Evolutionary conservation across 352 stramenopile genomes (phyloP).

Genomic region (Globisporangium ultimum): DNA sequence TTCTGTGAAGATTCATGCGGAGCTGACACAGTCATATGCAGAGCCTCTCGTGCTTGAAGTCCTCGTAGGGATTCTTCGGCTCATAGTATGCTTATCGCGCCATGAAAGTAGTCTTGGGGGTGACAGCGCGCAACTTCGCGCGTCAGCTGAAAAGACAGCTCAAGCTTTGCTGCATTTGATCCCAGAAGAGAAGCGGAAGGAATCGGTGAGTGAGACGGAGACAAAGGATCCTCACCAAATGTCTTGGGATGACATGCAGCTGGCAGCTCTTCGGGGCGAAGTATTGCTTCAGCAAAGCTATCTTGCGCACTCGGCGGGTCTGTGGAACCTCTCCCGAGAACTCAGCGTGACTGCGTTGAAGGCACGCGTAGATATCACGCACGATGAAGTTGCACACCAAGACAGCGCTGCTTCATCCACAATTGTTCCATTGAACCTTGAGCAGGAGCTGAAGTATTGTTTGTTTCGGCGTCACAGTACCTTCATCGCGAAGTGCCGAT

Average conservation of each 20-base stretch:
- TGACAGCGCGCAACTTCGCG: conserved; percentile 15
- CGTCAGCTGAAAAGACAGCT: conserved; percentile 30
- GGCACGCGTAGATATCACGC: conserved; percentile 10
- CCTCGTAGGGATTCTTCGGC: conserved; percentile 25
- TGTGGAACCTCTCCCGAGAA: conserved; percentile 28
- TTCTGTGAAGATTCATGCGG: conserved; percentile 14
- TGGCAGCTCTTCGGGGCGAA: conserved; percentile 19
- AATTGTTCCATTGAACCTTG: conserved; percentile 19
- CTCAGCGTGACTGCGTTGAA: conserved; percentile 22
- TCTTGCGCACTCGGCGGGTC: conserved; percentile 28
- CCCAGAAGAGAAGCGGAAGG: neutral
- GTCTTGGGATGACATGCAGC: conserved; percentile 3
- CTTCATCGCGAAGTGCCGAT: conserved; percentile 33
- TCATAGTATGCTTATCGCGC: conserved; percentile 22
- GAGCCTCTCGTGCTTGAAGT: conserved; percentile 25
- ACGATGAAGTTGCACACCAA: neutral
- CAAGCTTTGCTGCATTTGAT: conserved; percentile 20
- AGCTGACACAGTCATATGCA: neutral
- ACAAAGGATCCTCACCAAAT: neutral
- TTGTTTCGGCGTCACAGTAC: conserved; percentile 27
- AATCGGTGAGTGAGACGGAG: neutral
- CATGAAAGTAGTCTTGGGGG: conserved; percentile 29
- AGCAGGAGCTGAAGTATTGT: conserved; percentile 38
- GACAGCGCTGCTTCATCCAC: neutral
- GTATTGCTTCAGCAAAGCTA: conserved; percentile 35